Evolutionary conservation across 192 early-diverging fungal genomes (phyloP).

Genomic region (Gorgonomyces haynaldii): DNA sequence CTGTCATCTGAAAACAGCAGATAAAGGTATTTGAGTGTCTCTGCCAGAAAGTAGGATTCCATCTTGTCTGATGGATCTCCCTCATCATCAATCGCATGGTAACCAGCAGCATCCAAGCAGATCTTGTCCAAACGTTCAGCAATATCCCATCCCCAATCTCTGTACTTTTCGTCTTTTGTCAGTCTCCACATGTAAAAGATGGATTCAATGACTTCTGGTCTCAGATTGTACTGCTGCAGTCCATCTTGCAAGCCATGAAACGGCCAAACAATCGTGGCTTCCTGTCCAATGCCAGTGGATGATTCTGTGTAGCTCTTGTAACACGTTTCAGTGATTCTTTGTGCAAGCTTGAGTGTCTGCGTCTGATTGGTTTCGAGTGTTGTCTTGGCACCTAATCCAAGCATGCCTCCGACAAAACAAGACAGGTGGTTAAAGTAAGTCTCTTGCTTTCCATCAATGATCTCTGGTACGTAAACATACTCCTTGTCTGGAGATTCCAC

Average conservation of each 20-base stretch:
- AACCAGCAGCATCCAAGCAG: neutral
- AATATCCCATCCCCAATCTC: slow-evolving; percentile 53
- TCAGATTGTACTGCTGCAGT: neutral
- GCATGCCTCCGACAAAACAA: slow-evolving; percentile 44
- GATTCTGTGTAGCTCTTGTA: slow-evolving; percentile 51
- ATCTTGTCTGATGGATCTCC: slow-evolving; percentile 12
- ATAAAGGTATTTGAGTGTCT: slow-evolving; percentile 78
- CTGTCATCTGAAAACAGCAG: slow-evolving; percentile 60
- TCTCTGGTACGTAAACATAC: neutral
- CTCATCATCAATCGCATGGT: neutral
- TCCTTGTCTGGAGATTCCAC: neutral
- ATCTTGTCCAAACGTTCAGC: slow-evolving; percentile 52
- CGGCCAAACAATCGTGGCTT: slow-evolving; percentile 33
- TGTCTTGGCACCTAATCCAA: slow-evolving; percentile 38
- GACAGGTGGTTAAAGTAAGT: neutral
- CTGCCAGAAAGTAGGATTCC: slow-evolving; percentile 62
- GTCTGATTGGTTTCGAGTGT: slow-evolving; percentile 1
- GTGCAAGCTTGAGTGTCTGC: too few species aligned
- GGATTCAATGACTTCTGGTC: slow-evolving; percentile 10
- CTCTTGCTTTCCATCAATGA: neutral
- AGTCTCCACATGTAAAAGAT: slow-evolving; percentile 14
- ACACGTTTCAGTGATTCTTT: slow-evolving; percentile 7
- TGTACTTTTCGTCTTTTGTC: slow-evolving; percentile 15
- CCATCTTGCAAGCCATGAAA: neutral
- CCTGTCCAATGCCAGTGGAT: slow-evolving; percentile 59